These are phyloP conservation scores for Stemphylium beticola DNA, from an alignment of 2,329 filamentous ascomycete genomes.

Conservation along the genomic window DNA sequence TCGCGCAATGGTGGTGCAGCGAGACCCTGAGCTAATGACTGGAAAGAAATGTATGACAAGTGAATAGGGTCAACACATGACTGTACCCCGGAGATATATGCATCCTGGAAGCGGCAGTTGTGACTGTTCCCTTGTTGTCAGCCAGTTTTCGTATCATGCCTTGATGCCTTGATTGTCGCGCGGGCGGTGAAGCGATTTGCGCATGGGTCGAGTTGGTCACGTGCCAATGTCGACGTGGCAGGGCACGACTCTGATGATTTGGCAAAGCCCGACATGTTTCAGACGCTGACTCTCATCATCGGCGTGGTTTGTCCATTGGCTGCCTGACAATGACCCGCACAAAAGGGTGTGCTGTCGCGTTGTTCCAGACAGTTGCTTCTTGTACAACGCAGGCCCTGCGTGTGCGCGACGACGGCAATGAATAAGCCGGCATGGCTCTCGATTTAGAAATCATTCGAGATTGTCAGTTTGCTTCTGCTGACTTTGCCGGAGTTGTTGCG, in stretches of 20 bases:
- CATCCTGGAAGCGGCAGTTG: neutral
- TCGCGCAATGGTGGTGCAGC: constrained; percentile 4
- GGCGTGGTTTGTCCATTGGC: neutral
- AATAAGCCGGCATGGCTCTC: neutral
- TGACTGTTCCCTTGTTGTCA: constrained; percentile 1
- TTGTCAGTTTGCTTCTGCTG: neutral
- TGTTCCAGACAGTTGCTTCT: neutral
- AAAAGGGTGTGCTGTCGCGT: neutral
- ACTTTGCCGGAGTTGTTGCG: neutral
- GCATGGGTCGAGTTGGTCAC: constrained; percentile 18
- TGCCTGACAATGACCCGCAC: neutral
- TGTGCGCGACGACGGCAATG: neutral
- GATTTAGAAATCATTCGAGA: neutral
- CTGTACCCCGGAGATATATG: neutral
- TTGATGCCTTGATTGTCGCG: constrained; percentile 14
- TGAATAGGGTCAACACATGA: constrained; percentile 9
- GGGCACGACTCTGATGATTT: neutral
- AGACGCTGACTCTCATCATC: neutral
- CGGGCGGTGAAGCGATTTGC: constrained; percentile 23
- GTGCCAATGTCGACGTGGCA: constrained; percentile 15
- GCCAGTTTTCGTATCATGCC: constrained; percentile 1
- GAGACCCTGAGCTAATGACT: constrained; percentile 9
- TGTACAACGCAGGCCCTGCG: neutral
- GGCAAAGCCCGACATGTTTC: neutral
- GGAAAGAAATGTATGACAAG: neutral